Base-by-base conservation (phyloP, 2,329 filamentous ascomycete species). In the Shiraia bambusicola region DNA sequence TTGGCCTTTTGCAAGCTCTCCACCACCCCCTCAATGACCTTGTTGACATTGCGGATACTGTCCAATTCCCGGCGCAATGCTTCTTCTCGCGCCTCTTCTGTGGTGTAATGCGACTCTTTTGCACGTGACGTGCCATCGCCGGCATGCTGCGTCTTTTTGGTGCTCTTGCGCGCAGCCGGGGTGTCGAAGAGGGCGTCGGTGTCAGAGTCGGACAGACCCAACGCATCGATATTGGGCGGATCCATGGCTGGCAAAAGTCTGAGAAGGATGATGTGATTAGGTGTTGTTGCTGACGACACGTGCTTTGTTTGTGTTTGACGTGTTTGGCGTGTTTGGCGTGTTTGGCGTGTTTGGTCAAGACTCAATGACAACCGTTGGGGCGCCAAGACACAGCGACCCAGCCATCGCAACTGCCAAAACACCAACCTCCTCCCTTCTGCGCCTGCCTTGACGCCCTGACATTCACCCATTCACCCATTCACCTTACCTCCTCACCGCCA, bases 1-100 rank as follows among this genome's bases (percentile, higher is more conserved):
- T 82, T 85, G 16, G 87, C 84, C 49, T 82, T 81, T 54, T 86
- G 81, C 15, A 93, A 73, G 30, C 84, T 88, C 24, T 79, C 77
- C 17, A 90, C 79, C 19, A 91, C 82, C 15, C 81, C 81, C 66
- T 96, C 89, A 46, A 98, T 88, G 28, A 90, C 85, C 56, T 84
- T 79, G 69, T 98, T 98, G 64, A 97, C 87, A 55, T 86, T 86
- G 44, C 86, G 83, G 24, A 98, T 84, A 34, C 84, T 87, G 49
- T 90, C 84, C 19, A 97, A 74, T 70, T 98, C 93, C 40, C 80
- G 83, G 12, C 81, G 84, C 55, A 98, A 74, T 11, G 82, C 79
- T 2, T 82, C 82, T 49, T 95, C 88, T 32, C 87, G 84, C 14
- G 79, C 77, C 59, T 87, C 82, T 55, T 86, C 78, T 3, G 76